Conservation (phyloP, 192 early-diverging fungal species). For the Umbelopsis sp. region DNA sequence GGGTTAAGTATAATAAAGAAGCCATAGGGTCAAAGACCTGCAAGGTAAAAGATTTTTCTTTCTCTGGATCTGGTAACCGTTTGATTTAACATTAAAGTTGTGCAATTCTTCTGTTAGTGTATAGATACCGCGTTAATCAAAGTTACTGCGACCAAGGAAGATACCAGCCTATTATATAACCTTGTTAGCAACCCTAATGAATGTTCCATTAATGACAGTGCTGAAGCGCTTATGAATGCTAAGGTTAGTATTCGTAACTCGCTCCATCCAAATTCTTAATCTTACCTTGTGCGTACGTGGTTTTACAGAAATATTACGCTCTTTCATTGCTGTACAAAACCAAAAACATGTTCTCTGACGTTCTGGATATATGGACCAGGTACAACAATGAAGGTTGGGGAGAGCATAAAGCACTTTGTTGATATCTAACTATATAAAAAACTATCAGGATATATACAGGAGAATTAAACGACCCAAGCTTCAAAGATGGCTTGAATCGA, state of each 20-base stretch:
- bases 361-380: conserved; percentile 68
- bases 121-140: conserved; percentile 59
- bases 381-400: conserved; percentile 18
- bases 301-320: conserved; percentile 56
- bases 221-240: conserved; percentile 44
- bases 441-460: conserved; percentile 48
- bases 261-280: no score
- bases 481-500: conserved; percentile 38
- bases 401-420: no score
- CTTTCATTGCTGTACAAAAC: conserved; percentile 62
- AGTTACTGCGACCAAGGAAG: conserved; percentile 38
- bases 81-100: no score
- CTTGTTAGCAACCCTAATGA: conserved; percentile 49
- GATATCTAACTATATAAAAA: not conserved
- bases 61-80: no score
- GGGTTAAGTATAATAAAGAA: conserved; percentile 25
- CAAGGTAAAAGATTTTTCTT: conserved; percentile 3
- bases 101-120: conserved; percentile 19
- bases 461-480: conserved; percentile 56
- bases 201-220: conserved; percentile 46
- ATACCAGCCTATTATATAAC: conserved; percentile 29
- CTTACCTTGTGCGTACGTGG: no score
- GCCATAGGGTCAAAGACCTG: conserved; percentile 13
- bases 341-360: conserved; percentile 42
- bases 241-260: conserved; percentile 40